A percentile compares a stretch with the other conserved stretches of the same genome.
Conservation (phyloP, 2,329 filamentous ascomycete species). For the Didymella glomerata region DNA sequence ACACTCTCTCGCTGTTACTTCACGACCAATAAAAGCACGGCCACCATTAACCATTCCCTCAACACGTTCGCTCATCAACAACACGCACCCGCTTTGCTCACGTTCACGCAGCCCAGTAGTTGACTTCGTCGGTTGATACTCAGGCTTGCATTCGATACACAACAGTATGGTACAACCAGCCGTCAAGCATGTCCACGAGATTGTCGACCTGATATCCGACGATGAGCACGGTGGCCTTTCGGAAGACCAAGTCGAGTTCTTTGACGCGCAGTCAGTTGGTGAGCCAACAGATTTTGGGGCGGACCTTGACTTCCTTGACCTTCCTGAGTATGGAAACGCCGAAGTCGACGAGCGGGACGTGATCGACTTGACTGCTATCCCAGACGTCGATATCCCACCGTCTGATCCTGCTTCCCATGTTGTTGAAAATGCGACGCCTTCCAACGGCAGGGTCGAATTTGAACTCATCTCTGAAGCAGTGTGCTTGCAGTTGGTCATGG, state of each 20-base stretch:
- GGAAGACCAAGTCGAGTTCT: constrained; percentile 12
- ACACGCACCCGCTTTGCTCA: background rate
- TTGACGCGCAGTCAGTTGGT: constrained; percentile 14
- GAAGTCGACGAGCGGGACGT: constrained; percentile 13
- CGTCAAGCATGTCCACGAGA: constrained; percentile 12
- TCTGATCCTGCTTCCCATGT: constrained; percentile 7
- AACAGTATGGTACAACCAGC: constrained; percentile 25
- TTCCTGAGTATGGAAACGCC: background rate
- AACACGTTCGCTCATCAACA: background rate
- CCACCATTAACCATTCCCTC: background rate
- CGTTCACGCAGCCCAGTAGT: background rate
- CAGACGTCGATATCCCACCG: constrained; percentile 36
- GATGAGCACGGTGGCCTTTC: constrained; percentile 27
- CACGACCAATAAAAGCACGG: background rate
- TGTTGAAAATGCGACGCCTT: constrained; percentile 1
- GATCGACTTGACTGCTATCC: constrained; percentile 37
- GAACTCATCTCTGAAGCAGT: constrained; percentile 33
- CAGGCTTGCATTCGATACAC: background rate
- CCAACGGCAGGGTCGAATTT: background rate
- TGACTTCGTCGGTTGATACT: background rate
- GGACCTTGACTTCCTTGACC: constrained; percentile 4
- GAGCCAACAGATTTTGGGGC: constrained; percentile 12
- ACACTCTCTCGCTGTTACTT: constrained; percentile 2
- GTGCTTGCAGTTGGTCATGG: constrained; percentile 45
- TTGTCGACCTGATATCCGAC: constrained; percentile 38